These are phyloP conservation scores for Harrya chromipes DNA, from an alignment of 768 basidiomycete genomes.

Conservation along the genomic window DNA sequence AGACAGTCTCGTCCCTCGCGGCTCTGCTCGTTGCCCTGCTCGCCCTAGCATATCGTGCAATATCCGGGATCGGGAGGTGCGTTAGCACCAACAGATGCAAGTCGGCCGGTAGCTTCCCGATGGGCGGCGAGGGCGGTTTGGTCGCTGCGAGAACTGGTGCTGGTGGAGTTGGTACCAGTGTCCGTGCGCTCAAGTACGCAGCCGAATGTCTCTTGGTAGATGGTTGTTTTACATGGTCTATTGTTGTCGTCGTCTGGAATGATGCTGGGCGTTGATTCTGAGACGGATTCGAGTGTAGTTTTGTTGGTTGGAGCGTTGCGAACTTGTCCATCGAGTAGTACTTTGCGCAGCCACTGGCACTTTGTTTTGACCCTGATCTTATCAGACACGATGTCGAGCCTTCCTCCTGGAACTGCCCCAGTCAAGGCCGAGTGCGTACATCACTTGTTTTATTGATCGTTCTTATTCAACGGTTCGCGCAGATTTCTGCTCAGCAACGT, in stretches of 20 bases:
- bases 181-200: slow-evolving; percentile 5
- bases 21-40: slow-evolving; percentile 63
- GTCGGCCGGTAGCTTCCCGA: slow-evolving; percentile 79
- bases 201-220: slow-evolving; percentile 6
- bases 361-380: not conserved
- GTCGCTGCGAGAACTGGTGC: slow-evolving; percentile 17
- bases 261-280: slow-evolving; percentile 25
- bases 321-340: slow-evolving; percentile 72
- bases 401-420: slow-evolving; percentile 46
- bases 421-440: slow-evolving; percentile 49
- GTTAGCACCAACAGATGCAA: slow-evolving; percentile 73
- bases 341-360: not conserved
- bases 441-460: not conserved
- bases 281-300: slow-evolving; percentile 42
- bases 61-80: slow-evolving; percentile 74
- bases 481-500: slow-evolving; percentile 41
- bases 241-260: not conserved
- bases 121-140: slow-evolving; percentile 36
- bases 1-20: slow-evolving; percentile 68
- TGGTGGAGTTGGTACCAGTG: not conserved
- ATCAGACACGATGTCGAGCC: slow-evolving; percentile 17
- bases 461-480: not conserved
- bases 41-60: slow-evolving; percentile 69
- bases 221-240: slow-evolving; percentile 14
- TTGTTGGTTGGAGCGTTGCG: slow-evolving; percentile 75